Base-by-base conservation (phyloP, 176 grass and related monocot genomes). In the Secale cereale region DNA sequence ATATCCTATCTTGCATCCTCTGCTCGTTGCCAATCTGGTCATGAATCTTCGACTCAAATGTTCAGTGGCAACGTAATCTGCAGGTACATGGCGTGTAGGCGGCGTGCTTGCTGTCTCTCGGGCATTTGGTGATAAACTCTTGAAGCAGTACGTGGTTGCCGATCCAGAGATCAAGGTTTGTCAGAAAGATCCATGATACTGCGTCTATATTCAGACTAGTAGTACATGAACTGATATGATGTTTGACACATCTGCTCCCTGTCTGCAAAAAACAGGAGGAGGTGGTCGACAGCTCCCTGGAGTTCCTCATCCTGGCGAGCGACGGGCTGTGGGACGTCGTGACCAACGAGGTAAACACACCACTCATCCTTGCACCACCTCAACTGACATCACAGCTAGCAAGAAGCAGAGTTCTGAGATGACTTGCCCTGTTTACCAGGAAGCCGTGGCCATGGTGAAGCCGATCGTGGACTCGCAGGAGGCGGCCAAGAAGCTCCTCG, bases 311-410 rank as follows among this genome's bases (percentile, higher is more conserved):
- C 81, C 95, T 97, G 28, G 95, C 92, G 0, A 97, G 95, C 26
- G 95, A 97, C 57, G 95, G 95, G 7, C 86, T 97, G 4, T 97
- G 95, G 95, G 95, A 97, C 64, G 90, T 94, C 52, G 95, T 97
- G 10, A 85, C 90, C 40, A 94, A 97, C 29, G 90, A 97, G 86
- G 94, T 94, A 83, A 30, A 10, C 15, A 37, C 16, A n/a, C 0
- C 30, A 20, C 29, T 67, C 7, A 29, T 64, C 28, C 13, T 9
- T 65, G 0, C 1, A 52, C 16, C 5, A 1, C 2, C n/a, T 60
- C 0, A 56, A 19, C 50, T 25, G 57, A n/a, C 0, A 0, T 60
- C n/a, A 0, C 57, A 60, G 3, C 3, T 25, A 60, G n/a, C 52
- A 22, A 25, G 13, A 73, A 8, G n/a, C 39, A 46, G 13, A 2